Evolutionary conservation across 2,329 filamentous ascomycete species (phyloP).

Genomic region (Coniochaeta sp.): DNA sequence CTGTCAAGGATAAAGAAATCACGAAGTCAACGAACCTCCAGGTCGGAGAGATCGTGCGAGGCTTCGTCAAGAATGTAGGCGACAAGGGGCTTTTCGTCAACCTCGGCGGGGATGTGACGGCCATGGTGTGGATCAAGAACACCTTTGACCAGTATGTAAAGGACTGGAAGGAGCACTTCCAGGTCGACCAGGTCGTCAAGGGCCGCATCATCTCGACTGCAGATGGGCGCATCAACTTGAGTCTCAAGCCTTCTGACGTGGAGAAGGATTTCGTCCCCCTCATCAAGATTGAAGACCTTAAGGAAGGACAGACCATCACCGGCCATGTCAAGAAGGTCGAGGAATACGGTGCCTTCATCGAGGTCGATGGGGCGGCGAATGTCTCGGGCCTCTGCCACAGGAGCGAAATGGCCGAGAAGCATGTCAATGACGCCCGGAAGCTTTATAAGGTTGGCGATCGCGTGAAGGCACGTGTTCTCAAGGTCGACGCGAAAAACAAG

Average conservation of each 20-base stretch:
- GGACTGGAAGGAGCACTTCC: constrained; percentile 88
- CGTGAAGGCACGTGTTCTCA: constrained; percentile 88
- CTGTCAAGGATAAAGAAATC: constrained; percentile 76
- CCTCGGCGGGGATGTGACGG: constrained; percentile 73
- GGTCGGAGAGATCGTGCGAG: constrained; percentile 72
- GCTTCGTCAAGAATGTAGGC: constrained; percentile 84
- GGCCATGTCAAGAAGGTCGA: constrained; percentile 91
- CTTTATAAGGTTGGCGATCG: constrained; percentile 83
- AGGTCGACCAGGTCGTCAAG: constrained; percentile 83
- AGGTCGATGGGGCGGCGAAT: constrained; percentile 78
- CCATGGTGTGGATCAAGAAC: constrained; percentile 77
- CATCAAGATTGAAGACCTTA: constrained; percentile 68
- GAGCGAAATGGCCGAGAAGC: constrained; percentile 81
- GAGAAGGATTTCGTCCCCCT: constrained; percentile 71
- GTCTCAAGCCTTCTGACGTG: constrained; percentile 76
- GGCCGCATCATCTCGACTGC: constrained; percentile 70
- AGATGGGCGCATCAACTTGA: constrained; percentile 72
- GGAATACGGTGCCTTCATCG: constrained; percentile 90
- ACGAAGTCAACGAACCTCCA: constrained; percentile 62
- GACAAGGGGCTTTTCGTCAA: constrained; percentile 86
- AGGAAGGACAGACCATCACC: constrained; percentile 72
- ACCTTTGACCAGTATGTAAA: constrained; percentile 88
- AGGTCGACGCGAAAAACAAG: constrained; percentile 65
- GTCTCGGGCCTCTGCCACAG: constrained; percentile 91
- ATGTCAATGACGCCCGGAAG: constrained; percentile 76